phyloP scores from a whole-genome alignment of 2,329 filamentous ascomycete genomes.

The Paraconiothyrium brasiliense region DNA sequence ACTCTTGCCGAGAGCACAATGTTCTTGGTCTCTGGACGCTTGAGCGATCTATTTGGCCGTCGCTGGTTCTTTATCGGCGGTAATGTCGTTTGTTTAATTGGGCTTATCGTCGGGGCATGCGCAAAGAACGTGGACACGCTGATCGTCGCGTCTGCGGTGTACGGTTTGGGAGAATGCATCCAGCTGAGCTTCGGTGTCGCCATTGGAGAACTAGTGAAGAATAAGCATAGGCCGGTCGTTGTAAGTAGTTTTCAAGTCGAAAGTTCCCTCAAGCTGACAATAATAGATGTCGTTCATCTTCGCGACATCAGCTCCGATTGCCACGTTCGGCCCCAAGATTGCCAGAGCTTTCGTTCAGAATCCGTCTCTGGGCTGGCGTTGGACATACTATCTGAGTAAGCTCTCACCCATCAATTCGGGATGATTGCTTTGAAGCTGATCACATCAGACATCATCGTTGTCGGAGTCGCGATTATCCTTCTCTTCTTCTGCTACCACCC shows the following conservation, averaged over 20 bases:
- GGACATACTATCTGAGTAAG: conserved; percentile 28
- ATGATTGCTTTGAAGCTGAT: background rate
- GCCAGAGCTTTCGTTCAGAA: conserved; percentile 22
- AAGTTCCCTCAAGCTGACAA: conserved; percentile 1
- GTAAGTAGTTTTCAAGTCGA: conserved; percentile 5
- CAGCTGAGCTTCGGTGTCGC: conserved; percentile 26
- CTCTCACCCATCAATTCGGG: too few species aligned
- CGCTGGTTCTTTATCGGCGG: conserved; percentile 28
- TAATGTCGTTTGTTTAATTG: conserved; percentile 22
- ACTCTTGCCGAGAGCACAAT: conserved; percentile 22
- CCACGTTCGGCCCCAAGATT: conserved; percentile 26
- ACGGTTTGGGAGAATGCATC: conserved; percentile 26
- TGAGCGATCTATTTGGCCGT: conserved; percentile 25
- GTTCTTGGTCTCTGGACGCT: conserved; percentile 22
- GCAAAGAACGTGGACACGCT: conserved; percentile 22
- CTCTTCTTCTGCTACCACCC: conserved; percentile 28
- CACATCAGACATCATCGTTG: conserved; percentile 20
- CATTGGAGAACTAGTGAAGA: conserved; percentile 27
- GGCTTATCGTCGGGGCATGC: conserved; percentile 22
- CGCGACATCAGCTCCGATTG: conserved; percentile 23
- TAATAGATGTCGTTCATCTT: conserved; percentile 24
- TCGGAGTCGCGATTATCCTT: conserved; percentile 20
- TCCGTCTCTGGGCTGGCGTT: conserved; percentile 24
- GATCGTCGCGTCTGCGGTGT: conserved; percentile 22
- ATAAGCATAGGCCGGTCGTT: conserved; percentile 23